These are phyloP conservation scores for Exophiala mesophila DNA, from an alignment of 2,329 filamentous ascomycete genomes.

Conservation along the genomic window DNA sequence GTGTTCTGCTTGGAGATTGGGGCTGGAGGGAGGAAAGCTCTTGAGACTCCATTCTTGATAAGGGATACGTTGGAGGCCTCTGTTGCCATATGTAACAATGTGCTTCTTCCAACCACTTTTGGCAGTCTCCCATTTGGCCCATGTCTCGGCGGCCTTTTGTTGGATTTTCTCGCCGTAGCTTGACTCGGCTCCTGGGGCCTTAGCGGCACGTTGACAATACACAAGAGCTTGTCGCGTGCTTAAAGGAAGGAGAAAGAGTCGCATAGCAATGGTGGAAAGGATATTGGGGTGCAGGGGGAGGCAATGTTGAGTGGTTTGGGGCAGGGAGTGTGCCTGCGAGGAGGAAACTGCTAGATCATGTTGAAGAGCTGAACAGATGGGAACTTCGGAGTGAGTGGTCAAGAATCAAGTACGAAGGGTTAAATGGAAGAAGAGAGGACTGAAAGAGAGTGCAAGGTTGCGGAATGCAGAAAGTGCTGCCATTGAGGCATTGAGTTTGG, in stretches of 20 bases:
- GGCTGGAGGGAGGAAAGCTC: constrained; percentile 77
- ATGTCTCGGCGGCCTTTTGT: constrained; percentile 66
- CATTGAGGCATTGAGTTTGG: no score
- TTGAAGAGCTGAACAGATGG: no score
- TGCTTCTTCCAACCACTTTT: constrained; percentile 82
- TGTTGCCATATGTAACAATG: constrained; percentile 81
- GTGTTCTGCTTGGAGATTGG: constrained; percentile 60
- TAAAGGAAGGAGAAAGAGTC: constrained; percentile 87
- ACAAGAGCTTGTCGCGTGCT: constrained; percentile 86
- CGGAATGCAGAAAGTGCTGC: no score
- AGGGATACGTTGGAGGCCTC: constrained; percentile 77
- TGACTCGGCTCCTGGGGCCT: constrained; percentile 50
- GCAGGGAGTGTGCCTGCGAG: background rate
- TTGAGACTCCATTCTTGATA: constrained; percentile 98
- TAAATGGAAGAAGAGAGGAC: no score
- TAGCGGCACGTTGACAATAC: constrained; percentile 75
- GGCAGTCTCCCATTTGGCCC: constrained; percentile 82
- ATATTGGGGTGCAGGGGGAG: background rate
- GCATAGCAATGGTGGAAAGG: constrained; percentile 55
- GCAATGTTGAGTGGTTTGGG: no score
- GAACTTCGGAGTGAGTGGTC: no score
- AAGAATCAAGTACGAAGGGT: no score
- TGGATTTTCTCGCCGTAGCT: constrained; percentile 66
- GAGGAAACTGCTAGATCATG: background rate
- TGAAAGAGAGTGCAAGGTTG: no score